These are phyloP conservation scores for Epichloe festucae DNA, from an alignment of 2,329 filamentous ascomycete species.

Conservation along the genomic window DNA sequence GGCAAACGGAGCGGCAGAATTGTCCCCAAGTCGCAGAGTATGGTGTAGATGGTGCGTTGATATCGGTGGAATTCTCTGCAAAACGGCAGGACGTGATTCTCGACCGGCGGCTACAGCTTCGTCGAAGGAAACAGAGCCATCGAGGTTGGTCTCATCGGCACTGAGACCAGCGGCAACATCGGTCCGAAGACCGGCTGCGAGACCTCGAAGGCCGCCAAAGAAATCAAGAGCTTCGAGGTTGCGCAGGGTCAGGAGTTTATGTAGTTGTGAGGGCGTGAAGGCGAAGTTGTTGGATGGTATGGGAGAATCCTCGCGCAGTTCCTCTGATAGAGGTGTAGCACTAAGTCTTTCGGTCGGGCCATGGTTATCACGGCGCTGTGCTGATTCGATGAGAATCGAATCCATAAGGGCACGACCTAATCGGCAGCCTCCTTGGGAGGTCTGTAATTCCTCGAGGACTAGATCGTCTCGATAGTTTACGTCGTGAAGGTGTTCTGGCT, in stretches of 20 bases:
- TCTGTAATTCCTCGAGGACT: neutral
- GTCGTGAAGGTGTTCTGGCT: neutral
- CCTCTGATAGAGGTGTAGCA: constrained; percentile 7
- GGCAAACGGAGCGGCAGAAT: constrained; percentile 14
- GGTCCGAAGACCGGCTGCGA: constrained; percentile 37
- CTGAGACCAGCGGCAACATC: constrained; percentile 34
- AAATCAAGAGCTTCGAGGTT: constrained; percentile 34
- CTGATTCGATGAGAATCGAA: neutral
- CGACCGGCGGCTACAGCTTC: constrained; percentile 31
- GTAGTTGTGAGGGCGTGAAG: constrained; percentile 39
- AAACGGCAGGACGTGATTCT: constrained; percentile 16
- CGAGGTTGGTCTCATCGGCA: constrained; percentile 32
- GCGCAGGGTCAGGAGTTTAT: constrained; percentile 38
- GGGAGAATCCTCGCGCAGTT: constrained; percentile 16
- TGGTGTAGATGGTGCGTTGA: constrained; percentile 12
- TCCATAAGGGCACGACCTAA: constrained; percentile 4
- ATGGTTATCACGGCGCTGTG: constrained; percentile 3
- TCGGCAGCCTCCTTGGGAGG: neutral
- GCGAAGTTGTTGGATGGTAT: constrained; percentile 33
- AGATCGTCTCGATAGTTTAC: neutral
- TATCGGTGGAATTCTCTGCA: constrained; percentile 9
- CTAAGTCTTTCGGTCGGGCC: constrained; percentile 5
- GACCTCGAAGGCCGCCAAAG: constrained; percentile 40
- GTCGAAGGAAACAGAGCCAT: constrained; percentile 33
- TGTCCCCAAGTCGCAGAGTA: constrained; percentile 18